phyloP scores from a whole-genome alignment of 2,329 filamentous ascomycete genomes.

The Xylogone sp. region DNA sequence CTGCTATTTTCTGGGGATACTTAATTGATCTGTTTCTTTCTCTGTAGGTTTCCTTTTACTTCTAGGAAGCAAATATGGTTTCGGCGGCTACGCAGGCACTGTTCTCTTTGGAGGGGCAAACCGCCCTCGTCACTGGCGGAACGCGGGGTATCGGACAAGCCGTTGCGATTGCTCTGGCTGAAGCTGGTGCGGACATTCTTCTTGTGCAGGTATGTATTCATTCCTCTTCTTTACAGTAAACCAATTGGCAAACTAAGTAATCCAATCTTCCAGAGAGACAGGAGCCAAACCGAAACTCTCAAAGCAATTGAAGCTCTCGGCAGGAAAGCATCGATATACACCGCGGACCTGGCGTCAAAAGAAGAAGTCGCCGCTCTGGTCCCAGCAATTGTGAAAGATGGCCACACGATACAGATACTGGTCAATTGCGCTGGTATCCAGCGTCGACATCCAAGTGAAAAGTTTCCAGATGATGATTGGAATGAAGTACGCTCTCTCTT shows the following conservation, averaged over 20 bases:
- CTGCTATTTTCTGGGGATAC: background rate
- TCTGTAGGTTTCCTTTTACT: background rate
- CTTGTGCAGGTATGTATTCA: slow-evolving; percentile 31
- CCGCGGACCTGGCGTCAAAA: slow-evolving; percentile 62
- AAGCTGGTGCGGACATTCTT: slow-evolving; percentile 35
- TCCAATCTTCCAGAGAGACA: slow-evolving; percentile 20
- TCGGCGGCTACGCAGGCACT: slow-evolving; percentile 16
- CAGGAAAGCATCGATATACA: slow-evolving; percentile 64
- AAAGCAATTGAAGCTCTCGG: slow-evolving; percentile 60
- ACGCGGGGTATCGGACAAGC: slow-evolving; percentile 35
- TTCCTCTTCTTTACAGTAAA: background rate
- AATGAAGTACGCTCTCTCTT: slow-evolving; percentile 45
- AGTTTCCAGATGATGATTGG: slow-evolving; percentile 76
- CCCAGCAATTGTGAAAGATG: slow-evolving; percentile 57
- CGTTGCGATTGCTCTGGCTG: slow-evolving; percentile 32
- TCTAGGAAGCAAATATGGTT: slow-evolving; percentile 16
- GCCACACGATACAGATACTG: slow-evolving; percentile 68
- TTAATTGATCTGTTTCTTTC: background rate
- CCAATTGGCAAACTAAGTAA: slow-evolving; percentile 1
- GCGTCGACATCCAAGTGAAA: slow-evolving; percentile 68
- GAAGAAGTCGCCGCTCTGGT: slow-evolving; percentile 57
- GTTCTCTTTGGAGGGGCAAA: slow-evolving; percentile 33
- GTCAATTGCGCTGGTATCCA: slow-evolving; percentile 89
- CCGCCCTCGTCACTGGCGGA: slow-evolving; percentile 32
- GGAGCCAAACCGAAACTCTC: slow-evolving; percentile 44